Percentiles rank a stretch among this genome's conserved stretches.
Evolutionary conservation across 129 eudicot species (phyloP).

Genomic region (Escallonia rubra): DNA sequence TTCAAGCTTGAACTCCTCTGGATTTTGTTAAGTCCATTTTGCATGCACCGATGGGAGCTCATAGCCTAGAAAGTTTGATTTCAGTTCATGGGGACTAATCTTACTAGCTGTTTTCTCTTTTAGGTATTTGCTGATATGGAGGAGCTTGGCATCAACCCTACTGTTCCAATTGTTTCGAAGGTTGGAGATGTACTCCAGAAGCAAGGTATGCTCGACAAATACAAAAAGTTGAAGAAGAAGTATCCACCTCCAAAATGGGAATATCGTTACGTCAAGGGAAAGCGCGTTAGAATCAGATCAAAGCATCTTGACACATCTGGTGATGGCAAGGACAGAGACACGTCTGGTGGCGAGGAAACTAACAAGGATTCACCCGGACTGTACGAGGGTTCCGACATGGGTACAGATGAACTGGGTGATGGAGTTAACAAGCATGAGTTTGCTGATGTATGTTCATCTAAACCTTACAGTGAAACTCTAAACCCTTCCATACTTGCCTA

Average conservation of each 20-base stretch:
- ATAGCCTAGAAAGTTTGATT: too few species aligned
- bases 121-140: conserved; percentile 98
- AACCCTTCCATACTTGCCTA: not conserved
- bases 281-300: conserved; percentile 65
- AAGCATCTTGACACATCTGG: conserved; percentile 26
- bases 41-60: too few species aligned
- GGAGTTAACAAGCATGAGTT: conserved; percentile 2
- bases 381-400: conserved; percentile 20
- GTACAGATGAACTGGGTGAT: conserved; percentile 25
- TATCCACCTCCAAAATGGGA: conserved; percentile 94
- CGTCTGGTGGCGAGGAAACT: conserved; percentile 15
- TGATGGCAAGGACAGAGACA: conserved; percentile 11
- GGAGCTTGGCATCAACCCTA: conserved; percentile 83
- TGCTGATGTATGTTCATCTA: conserved; percentile 8
- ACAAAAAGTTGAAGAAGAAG: conserved; percentile 62
- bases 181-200: conserved; percentile 80
- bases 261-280: conserved; percentile 71
- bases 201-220: conserved; percentile 77
- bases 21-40: too few species aligned
- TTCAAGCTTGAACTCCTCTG: too few species aligned
- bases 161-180: conserved; percentile 54
- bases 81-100: conserved; percentile 3
- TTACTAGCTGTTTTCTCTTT: not conserved
- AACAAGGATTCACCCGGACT: conserved; percentile 1
- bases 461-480: conserved; percentile 11